phyloP scores from a whole-genome alignment of 305 asterid species.

The Rubia peregrina region DNA sequence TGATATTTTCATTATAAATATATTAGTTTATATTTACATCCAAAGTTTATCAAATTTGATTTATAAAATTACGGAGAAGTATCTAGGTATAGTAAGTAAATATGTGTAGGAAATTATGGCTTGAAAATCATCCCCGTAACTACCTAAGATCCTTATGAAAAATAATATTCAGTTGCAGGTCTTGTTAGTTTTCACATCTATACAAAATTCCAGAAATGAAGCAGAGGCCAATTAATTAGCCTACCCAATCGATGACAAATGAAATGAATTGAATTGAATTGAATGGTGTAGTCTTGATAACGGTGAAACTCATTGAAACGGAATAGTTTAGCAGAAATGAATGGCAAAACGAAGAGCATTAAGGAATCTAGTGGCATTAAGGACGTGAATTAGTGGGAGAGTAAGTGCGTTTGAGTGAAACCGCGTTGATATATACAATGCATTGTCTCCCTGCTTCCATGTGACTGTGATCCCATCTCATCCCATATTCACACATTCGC shows the following conservation, averaged over 20 bases:
- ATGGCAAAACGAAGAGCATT: not conserved
- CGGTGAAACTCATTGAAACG: not conserved
- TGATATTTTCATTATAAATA: too few relatives aligned
- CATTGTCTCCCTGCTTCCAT: not conserved
- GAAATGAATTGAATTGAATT: too few relatives aligned
- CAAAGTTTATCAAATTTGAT: too few relatives aligned
- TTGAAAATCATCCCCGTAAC: too few relatives aligned
- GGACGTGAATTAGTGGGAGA: not conserved
- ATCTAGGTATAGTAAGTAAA: too few relatives aligned
- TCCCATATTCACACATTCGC: not conserved
- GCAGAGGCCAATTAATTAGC: not conserved
- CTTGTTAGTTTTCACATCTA: not conserved
- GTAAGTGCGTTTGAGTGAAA: not conserved
- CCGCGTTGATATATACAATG: not conserved
- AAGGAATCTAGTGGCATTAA: too few relatives aligned
- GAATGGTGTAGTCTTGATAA: not conserved
- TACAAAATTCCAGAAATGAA: not conserved
- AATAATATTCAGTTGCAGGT: not conserved
- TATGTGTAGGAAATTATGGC: too few relatives aligned
- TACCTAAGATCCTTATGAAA: not conserved
- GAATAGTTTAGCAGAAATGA: not conserved
- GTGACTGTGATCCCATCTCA: slow-evolving; percentile 1
- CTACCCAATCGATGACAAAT: not conserved
- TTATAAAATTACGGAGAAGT: too few relatives aligned
- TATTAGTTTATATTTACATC: too few relatives aligned